Percentiles rank a stretch among this genome's conserved stretches.
Conservation (phyloP, 2,329 filamentous ascomycete species). For the Coniochaeta prunicola region DNA sequence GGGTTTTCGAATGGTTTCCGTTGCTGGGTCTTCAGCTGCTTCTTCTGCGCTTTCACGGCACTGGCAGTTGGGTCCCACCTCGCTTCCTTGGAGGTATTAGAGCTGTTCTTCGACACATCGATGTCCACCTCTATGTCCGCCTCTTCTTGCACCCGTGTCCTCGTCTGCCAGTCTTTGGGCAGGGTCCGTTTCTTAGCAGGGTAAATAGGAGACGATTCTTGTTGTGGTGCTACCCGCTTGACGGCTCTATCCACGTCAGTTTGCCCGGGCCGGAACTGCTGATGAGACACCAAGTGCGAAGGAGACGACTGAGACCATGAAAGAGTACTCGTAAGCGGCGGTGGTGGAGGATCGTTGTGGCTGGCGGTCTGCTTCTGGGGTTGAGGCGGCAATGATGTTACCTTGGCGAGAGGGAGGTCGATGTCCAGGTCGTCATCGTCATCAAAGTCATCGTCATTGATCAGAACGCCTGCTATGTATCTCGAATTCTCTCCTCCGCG, state of each 20-base stretch:
- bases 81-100: slow-evolving; percentile 26
- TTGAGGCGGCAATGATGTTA: slow-evolving; percentile 24
- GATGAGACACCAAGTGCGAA: slow-evolving; percentile 36
- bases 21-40: slow-evolving; percentile 58
- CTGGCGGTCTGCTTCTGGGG: background rate
- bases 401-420: slow-evolving; percentile 39
- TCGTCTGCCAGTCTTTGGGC: slow-evolving; percentile 39
- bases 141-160: slow-evolving; percentile 24
- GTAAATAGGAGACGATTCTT: slow-evolving; percentile 20
- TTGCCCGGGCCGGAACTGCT: background rate
- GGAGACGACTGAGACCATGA: slow-evolving; percentile 68
- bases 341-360: slow-evolving; percentile 11
- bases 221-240: slow-evolving; percentile 35
- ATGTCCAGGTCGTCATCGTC: slow-evolving; percentile 66
- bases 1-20: slow-evolving; percentile 38
- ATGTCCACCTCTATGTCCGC: slow-evolving; percentile 14
- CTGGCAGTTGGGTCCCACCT: slow-evolving; percentile 71
- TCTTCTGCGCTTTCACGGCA: slow-evolving; percentile 70
- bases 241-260: slow-evolving; percentile 13
- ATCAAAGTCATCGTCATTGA: slow-evolving; percentile 81
- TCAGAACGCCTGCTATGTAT: slow-evolving; percentile 39
- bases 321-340: slow-evolving; percentile 28
- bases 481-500: slow-evolving; percentile 10
- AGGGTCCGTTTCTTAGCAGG: slow-evolving; percentile 56
- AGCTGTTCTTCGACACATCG: slow-evolving; percentile 11